Evolutionary conservation across 192 early-diverging fungal species (phyloP).

Genomic region (Coemansia sp.): DNA sequence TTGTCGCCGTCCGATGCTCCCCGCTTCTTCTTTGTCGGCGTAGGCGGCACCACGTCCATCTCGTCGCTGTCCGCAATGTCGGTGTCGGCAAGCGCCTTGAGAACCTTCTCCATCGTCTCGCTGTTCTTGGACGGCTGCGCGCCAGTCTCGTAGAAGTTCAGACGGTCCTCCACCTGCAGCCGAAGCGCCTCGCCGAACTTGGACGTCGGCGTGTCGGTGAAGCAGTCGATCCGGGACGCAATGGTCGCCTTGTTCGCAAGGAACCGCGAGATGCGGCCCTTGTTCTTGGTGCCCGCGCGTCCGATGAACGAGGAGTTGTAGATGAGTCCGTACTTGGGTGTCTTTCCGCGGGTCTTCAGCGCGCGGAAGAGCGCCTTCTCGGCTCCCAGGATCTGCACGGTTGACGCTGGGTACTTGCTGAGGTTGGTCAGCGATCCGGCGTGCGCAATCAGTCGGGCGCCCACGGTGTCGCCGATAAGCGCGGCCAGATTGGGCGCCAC

Average conservation of each 20-base stretch:
- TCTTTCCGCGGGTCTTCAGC: slow-evolving; percentile 94
- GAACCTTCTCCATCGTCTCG: slow-evolving; percentile 90
- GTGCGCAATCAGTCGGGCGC: slow-evolving; percentile 95
- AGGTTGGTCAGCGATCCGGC: slow-evolving; percentile 97
- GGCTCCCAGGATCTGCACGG: slow-evolving; percentile 96
- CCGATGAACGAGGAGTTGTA: slow-evolving; percentile 97
- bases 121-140: slow-evolving; percentile 84
- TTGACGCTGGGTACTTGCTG: slow-evolving; percentile 95
- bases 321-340: slow-evolving; percentile 97
- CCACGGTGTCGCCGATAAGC: slow-evolving; percentile 93
- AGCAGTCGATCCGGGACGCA: slow-evolving; percentile 96
- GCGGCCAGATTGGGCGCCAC: slow-evolving; percentile 96
- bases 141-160: slow-evolving; percentile 92
- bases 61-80: slow-evolving; percentile 58
- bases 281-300: slow-evolving; percentile 95
- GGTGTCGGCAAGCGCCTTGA: slow-evolving; percentile 66
- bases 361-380: slow-evolving; percentile 99
- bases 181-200: slow-evolving; percentile 92
- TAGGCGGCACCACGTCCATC: slow-evolving; percentile 30
- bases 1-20: slow-evolving; percentile 40
- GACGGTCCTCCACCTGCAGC: slow-evolving; percentile 94
- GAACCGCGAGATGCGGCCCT: slow-evolving; percentile 94
- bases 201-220: slow-evolving; percentile 80
- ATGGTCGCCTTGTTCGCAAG: slow-evolving; percentile 98
- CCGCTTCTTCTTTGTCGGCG: slow-evolving; percentile 48